Conservation (phyloP, 257 asterid genomes). For the Leptodermis oblonga region DNA sequence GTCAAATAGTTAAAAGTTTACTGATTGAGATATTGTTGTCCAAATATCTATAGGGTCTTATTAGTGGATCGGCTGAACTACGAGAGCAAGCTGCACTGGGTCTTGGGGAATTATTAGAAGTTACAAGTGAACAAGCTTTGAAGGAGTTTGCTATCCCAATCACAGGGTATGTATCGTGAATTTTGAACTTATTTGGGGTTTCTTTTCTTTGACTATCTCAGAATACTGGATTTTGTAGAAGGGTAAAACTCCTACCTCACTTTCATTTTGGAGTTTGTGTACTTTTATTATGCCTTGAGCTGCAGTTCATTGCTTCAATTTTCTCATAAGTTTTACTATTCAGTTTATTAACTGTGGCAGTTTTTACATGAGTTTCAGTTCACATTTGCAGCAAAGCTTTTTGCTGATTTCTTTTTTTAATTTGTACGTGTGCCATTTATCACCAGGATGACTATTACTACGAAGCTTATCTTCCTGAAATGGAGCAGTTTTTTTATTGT, state of each 20-base stretch:
- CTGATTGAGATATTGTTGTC: slow-evolving; percentile 3
- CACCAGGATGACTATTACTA: background rate
- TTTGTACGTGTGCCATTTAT: background rate
- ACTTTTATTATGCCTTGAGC: background rate
- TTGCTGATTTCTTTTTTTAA: background rate
- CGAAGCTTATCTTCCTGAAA: background rate
- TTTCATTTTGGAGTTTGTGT: background rate
- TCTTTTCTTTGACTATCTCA: background rate
- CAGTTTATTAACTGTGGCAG: background rate
- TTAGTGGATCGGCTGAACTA: slow-evolving; percentile 93
- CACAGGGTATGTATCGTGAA: slow-evolving; percentile 65
- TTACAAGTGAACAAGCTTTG: slow-evolving; percentile 79
- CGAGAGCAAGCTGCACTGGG: slow-evolving; percentile 98
- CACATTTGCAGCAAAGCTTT: background rate
- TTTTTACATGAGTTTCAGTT: background rate
- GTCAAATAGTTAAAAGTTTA: background rate
- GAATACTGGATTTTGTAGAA: background rate
- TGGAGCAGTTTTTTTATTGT: background rate
- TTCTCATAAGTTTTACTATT: background rate
- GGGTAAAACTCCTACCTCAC: background rate
- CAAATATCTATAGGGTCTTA: slow-evolving; percentile 66
- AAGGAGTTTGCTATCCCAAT: slow-evolving; percentile 93
- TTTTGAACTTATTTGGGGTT: background rate
- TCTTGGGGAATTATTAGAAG: slow-evolving; percentile 92
- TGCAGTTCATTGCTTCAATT: background rate